Conservation (phyloP, 1,284 basidiomycete genomes). For the Ustilago trichophora region DNA sequence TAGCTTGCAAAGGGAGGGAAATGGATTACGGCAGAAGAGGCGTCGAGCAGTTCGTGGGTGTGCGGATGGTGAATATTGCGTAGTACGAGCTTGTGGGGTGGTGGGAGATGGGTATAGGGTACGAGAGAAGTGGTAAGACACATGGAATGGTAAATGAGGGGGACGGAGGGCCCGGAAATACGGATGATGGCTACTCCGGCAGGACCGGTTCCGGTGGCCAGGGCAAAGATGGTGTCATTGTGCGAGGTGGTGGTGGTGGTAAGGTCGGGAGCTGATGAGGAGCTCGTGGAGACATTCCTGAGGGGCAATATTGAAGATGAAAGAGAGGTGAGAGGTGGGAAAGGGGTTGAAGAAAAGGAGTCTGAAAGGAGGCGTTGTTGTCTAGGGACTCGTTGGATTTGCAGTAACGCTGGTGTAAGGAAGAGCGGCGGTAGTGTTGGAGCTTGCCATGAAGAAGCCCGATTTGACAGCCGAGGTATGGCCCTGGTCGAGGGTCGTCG, state of each 20-base stretch:
- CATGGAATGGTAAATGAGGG: constrained; percentile 73
- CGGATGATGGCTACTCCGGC: constrained; percentile 83
- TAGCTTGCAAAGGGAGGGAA: constrained; percentile 80
- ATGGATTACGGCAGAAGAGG: constrained; percentile 77
- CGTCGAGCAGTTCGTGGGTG: constrained; percentile 76
- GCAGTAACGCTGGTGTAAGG: too few species aligned
- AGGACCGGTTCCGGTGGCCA: constrained; percentile 83
- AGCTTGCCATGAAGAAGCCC: too few species aligned
- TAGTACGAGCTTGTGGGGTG: constrained; percentile 76
- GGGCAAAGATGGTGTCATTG: constrained; percentile 78
- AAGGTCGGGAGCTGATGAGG: too few species aligned
- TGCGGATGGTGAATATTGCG: constrained; percentile 76
- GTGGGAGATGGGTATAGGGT: constrained; percentile 58
- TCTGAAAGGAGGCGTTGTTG: not conserved
- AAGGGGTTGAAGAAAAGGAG: too few species aligned
- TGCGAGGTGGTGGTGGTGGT: not conserved
- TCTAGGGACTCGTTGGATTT: too few species aligned
- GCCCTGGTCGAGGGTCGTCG: not conserved
- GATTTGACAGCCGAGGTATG: not conserved
- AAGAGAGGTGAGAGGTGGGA: too few species aligned
- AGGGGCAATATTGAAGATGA: too few species aligned
- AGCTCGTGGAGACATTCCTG: too few species aligned
- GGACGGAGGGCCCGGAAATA: constrained; percentile 78
- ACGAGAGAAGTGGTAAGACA: constrained; percentile 63
- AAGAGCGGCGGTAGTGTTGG: too few species aligned